Evolutionary conservation across 2,329 filamentous ascomycete genomes (phyloP), one percentile per base, ranked within the genome.

Genomic region (Beauveria bassiana): DNA sequence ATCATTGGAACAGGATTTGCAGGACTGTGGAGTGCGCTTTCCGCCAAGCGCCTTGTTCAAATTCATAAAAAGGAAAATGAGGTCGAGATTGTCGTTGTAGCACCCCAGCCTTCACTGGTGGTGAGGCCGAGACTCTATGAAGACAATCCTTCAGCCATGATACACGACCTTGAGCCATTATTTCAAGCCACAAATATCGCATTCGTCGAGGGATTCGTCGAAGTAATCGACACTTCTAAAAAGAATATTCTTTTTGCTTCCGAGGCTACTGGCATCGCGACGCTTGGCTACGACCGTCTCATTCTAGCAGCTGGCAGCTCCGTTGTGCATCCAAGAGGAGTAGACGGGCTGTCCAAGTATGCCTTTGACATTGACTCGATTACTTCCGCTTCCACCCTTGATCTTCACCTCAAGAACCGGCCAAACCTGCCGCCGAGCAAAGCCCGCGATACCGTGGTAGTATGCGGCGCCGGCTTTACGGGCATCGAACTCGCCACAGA

Each of bases 241-340:
- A 65, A 67, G 16, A 64, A 45, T 0, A 62, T 73, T 1, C 22
- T 42, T 1, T 59, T 67, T 8, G 16, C n/a, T n/a, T 59, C 47
- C 40, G 60, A 64, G 8, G 1, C 34, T 0, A 14, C 58, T 0
- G 67, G 66, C 4, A 6, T 7, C 2, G 16, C 54, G 1, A 59
- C 64, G 3, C 54, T 74, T 10, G 7, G 60, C 3, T 77, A 74
- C 26, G 66, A 72, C 55, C 68, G 72, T 1, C 69, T 77, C 3
- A 64, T 77, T 1, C 62, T 77, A 0, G 73, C 75, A 0, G 71
- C 74, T 0, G 74, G 75, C 1, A 77, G 75, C 51, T 51, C 63
- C 3, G 63, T 77, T 2, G 50, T 68, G 0, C 67, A 64, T 4
- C 74, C 75, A 0, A 54, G 59, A 0, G 65, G 14, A n/a, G 54